phyloP scores from a whole-genome alignment of 805 yeast genomes.

The Pichia kluyveri region DNA sequence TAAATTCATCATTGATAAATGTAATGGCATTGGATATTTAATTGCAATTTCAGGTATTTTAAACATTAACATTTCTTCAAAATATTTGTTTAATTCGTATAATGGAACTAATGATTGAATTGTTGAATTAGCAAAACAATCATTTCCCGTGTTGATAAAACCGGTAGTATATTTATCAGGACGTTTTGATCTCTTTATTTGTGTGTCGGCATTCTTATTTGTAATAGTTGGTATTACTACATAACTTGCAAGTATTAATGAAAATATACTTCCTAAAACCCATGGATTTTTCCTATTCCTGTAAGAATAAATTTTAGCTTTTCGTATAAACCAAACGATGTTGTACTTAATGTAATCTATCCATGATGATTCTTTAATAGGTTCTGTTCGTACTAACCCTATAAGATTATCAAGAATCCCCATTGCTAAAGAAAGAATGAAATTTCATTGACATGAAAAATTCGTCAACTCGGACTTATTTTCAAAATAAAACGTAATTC shows the following conservation, averaged over 20 bases:
- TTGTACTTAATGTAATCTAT: background rate
- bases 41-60: background rate
- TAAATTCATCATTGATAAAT: constrained; percentile 44
- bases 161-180: constrained; percentile 78
- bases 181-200: constrained; percentile 29
- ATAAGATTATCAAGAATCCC: background rate
- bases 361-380: background rate
- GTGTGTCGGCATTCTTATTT: background rate
- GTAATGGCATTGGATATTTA: constrained; percentile 41
- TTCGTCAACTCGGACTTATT: too few relatives aligned
- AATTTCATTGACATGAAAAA: too few relatives aligned
- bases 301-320: background rate
- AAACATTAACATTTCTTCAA: constrained; percentile 27
- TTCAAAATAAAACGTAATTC: too few relatives aligned
- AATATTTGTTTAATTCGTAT: constrained; percentile 49
- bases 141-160: constrained; percentile 69
- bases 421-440: too few relatives aligned
- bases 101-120: constrained; percentile 68
- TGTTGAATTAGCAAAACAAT: constrained; percentile 88
- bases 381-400: background rate
- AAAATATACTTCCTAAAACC: background rate
- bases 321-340: background rate
- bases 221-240: background rate
- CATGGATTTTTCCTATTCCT: background rate
- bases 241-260: background rate